Base-by-base conservation (phyloP, 164 flowering plant species). In the Aristolochia contorta region DNA sequence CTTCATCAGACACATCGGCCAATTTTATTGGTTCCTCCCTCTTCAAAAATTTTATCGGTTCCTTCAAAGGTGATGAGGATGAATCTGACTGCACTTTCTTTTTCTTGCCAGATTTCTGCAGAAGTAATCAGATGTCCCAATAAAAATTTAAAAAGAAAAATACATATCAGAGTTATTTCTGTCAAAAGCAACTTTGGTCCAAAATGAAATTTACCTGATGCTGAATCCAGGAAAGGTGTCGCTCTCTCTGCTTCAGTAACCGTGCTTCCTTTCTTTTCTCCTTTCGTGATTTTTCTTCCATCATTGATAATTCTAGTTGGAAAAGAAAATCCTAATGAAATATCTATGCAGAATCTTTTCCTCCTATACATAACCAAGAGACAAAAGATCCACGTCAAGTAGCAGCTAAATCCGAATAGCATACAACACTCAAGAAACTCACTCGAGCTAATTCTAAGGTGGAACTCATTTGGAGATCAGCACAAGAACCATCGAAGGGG, bases 261-360 rank as follows among this genome's bases (percentile, higher is more conserved):
- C 86, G 75, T 52, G 81, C 76, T 74, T 81, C 86, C 65, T 83
- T 85, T 30, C 85, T 58, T 65, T 57, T 73, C 27, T 77, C 78
- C 60, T 63, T 73, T 22, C 88, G 79, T 12, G 83, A 75, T 48
- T 78, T 79, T 20, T 58, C 75, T 57, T 18, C 60, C n/a, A 12
- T 27, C 15, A 6, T 23, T 12, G n/a, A 22, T 56, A 37, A 37
- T 65, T 37, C 24, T 54, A 47, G 32, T n/a, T 47, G 9, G 18
- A 59, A 59, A 23, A 24, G 14, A 43, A 45, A 45, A 20, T 54
- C 23, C 1, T 54, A 21, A 54, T 18, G 19, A 47, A n/a, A 47
- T 18, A 49, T 5, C 22, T 49, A 49, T 10, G 12, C 7, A 6
- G 43, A 37, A 37, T 7, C 43, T 10, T 37, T 3, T 37, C 43